phyloP scores from a whole-genome alignment of 306 rosid genomes.

The Castanopsis chinensis region DNA sequence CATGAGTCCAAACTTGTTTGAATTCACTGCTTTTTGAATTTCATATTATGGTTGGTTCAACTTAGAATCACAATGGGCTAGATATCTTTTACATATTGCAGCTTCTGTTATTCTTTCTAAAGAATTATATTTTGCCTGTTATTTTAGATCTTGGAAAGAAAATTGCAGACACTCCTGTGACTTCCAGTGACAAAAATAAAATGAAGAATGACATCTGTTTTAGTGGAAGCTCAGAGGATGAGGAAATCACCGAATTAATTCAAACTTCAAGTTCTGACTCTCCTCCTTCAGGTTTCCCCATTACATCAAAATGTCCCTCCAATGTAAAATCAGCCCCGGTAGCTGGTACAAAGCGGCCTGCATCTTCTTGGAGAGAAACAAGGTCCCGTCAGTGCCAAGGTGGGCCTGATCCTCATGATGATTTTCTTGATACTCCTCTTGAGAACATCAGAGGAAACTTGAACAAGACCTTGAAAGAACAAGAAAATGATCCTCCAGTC shows the following conservation, averaged over 20 bases:
- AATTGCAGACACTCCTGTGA: slow-evolving; percentile 36
- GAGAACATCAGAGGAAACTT: slow-evolving; percentile 70
- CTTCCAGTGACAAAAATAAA: slow-evolving; percentile 27
- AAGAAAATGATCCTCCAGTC: slow-evolving; percentile 14
- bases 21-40: background rate
- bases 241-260: slow-evolving; percentile 26
- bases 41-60: background rate
- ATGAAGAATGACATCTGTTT: slow-evolving; percentile 33
- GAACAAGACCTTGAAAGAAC: slow-evolving; percentile 44
- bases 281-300: slow-evolving; percentile 28
- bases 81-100: slow-evolving; percentile 6
- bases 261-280: slow-evolving; percentile 25
- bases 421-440: slow-evolving; percentile 90
- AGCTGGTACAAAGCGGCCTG: slow-evolving; percentile 61
- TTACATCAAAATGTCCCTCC: slow-evolving; percentile 38
- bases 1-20: background rate
- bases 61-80: slow-evolving; percentile 2
- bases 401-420: slow-evolving; percentile 81
- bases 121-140: slow-evolving; percentile 13
- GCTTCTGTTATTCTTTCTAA: slow-evolving; percentile 3
- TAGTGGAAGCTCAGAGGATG: slow-evolving; percentile 30
- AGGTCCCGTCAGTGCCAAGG: slow-evolving; percentile 63
- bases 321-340: slow-evolving; percentile 37
- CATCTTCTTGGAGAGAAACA: slow-evolving; percentile 83
- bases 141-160: slow-evolving; percentile 42